These are phyloP conservation scores for Plenodomus lindquistii DNA, from an alignment of 2,329 filamentous ascomycete genomes.

Conservation along the genomic window DNA sequence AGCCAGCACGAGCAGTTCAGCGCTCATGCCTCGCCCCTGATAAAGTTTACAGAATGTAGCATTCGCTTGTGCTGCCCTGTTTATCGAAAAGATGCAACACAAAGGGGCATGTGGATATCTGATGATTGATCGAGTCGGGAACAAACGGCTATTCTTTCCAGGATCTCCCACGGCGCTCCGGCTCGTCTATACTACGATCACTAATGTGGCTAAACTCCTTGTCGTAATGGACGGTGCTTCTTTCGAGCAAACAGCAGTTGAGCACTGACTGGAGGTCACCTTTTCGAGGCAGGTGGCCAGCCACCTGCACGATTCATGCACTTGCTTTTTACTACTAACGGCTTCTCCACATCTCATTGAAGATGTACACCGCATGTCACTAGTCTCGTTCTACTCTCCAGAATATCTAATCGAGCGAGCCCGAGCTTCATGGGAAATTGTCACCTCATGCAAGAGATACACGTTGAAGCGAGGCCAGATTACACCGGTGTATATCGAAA, in stretches of 20 bases:
- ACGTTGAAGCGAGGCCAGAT: conserved; percentile 24
- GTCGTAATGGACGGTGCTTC: background rate
- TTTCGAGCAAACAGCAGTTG: no score
- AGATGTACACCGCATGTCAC: background rate
- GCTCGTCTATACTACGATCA: background rate
- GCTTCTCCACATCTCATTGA: background rate
- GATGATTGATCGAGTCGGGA: conserved; percentile 7
- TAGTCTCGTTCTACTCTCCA: background rate
- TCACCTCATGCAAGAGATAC: conserved; percentile 20
- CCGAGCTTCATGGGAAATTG: conserved; percentile 1
- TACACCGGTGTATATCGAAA: conserved; percentile 25
- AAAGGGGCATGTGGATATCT: conserved; percentile 6
- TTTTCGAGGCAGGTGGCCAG: background rate
- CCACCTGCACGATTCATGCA: background rate
- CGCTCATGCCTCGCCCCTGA: background rate
- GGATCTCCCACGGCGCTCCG: conserved; percentile 8
- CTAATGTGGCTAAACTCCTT: no score
- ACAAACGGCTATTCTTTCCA: conserved; percentile 28
- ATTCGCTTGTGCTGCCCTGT: background rate
- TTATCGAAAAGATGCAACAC: background rate
- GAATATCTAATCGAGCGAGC: background rate
- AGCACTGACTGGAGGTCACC: conserved; percentile 8
- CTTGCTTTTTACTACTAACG: background rate
- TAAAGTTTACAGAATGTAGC: background rate
- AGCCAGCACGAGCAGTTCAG: no score